Base-by-base conservation (phyloP, 1,284 basidiomycete species). In the Athelia psychrophila region DNA sequence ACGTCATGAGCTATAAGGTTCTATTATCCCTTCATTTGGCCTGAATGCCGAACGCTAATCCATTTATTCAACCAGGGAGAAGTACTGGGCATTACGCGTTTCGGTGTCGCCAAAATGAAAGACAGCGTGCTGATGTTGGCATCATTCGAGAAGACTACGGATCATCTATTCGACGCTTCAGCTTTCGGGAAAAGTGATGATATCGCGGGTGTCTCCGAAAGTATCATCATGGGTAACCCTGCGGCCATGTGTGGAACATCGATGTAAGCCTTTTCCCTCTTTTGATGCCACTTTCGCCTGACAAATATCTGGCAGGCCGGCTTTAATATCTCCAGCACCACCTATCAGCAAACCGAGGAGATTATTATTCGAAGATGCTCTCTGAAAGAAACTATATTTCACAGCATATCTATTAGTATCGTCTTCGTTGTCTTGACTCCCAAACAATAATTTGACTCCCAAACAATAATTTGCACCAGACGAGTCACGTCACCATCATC, bases 31-130 rank as follows among this genome's bases (percentile, higher is more conserved):
- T 32, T 25, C 33, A 50, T 23, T 53, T 33, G 40, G 9, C 45
- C 38, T 50, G 44, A 32, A 51, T 19, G 6, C 13, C 27, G 5
- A 13, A 13, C 27, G 27, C 27, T 30, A 13, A 30, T 30, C 5
- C 5, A 13, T 13, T 30, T 5, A 18, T 2, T 44, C 22, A 16
- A n/a, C n/a, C 58, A 93, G 91, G 97, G 97, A 51, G 96, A 99
- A 69, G 95, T 99, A 5, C 76, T 99, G 51, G 97, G 97, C 51
- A 99, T 99, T 70, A 99, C 97, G 9, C 90, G 97, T 20, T 99
- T 99, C 72, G 97, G 97, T 68, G 96, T 99, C n/a, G 94, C 96
- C 22, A 99, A 99, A 75, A 99, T 99, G 94, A 99, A 99, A 74
- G 97, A 99, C 73, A 98, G 94, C 62, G 95, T 98, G 1, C 82